A percentile compares a stretch with the other conserved stretches of the same genome.
These are phyloP conservation scores for Penicillium oxalicum DNA, from an alignment of 2,329 filamentous ascomycete genomes.

Conservation along the genomic window DNA sequence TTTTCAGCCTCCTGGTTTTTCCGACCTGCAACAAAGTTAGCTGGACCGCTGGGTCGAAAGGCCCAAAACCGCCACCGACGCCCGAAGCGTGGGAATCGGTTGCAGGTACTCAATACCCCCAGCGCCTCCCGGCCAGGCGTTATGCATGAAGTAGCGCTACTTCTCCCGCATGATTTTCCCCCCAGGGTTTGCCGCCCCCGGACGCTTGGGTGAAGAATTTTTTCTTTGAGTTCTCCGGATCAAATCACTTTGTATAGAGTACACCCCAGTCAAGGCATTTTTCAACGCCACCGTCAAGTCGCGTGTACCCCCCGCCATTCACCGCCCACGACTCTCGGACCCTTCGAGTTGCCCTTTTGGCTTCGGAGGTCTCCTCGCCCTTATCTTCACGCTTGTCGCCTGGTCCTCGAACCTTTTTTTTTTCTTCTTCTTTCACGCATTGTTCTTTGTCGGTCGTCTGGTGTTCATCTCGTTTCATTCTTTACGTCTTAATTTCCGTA, in stretches of 20 bases:
- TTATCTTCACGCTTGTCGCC: slow-evolving; percentile 4
- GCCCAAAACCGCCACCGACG: slow-evolving; percentile 13
- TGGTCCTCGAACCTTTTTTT: slow-evolving; percentile 13
- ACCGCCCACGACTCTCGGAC: slow-evolving; percentile 19
- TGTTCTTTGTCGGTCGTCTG: slow-evolving; percentile 6
- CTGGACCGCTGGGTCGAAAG: slow-evolving; percentile 6
- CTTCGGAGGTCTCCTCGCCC: slow-evolving; percentile 18
- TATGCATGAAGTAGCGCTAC: slow-evolving; percentile 14
- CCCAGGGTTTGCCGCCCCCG: slow-evolving; percentile 16
- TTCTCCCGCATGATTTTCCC: slow-evolving; percentile 11
- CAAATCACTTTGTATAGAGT: slow-evolving; percentile 3
- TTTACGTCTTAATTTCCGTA: slow-evolving; percentile 7
- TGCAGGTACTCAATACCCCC: slow-evolving; percentile 13
- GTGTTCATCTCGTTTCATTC: slow-evolving; percentile 14
- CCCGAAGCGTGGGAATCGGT: not conserved
- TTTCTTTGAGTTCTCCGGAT: slow-evolving; percentile 1
- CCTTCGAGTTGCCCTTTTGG: slow-evolving; percentile 7
- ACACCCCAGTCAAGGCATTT: not conserved
- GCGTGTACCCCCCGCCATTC: slow-evolving; percentile 10
- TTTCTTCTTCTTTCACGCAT: slow-evolving; percentile 9
- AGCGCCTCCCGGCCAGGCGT: not conserved
- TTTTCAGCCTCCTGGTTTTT: not conserved
- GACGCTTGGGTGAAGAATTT: slow-evolving; percentile 6
- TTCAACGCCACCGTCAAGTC: not conserved
- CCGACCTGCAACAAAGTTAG: not conserved